Percentiles rank a stretch among this genome's conserved stretches.
Conservation (phyloP, 2,329 filamentous ascomycete species). For the Huntiella decipiens region DNA sequence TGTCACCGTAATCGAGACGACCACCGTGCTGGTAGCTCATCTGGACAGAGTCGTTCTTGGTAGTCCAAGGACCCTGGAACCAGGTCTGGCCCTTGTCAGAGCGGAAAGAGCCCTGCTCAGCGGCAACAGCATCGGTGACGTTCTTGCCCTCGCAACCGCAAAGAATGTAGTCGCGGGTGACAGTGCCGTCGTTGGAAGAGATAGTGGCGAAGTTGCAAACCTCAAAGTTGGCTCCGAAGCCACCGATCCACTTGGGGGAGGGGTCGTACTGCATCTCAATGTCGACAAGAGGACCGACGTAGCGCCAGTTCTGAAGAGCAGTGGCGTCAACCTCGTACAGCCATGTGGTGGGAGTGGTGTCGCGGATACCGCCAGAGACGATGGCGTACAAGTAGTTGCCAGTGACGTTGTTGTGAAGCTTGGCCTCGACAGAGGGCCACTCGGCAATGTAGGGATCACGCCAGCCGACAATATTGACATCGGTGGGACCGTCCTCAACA, state of each 20-base stretch:
- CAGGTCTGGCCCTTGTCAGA: constrained; percentile 7
- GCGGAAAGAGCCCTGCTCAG: constrained; percentile 3
- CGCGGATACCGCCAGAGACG: constrained; percentile 18
- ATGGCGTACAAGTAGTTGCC: constrained; percentile 21
- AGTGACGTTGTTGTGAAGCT: constrained; percentile 10
- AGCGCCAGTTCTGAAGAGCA: constrained; percentile 13
- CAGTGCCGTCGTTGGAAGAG: neutral
- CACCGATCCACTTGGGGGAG: constrained; percentile 8
- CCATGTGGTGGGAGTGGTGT: constrained; percentile 13
- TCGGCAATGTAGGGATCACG: constrained; percentile 15
- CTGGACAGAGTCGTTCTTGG: constrained; percentile 2
- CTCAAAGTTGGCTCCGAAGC: constrained; percentile 8
- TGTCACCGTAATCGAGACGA: constrained; percentile 13
- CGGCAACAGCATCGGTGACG: neutral
- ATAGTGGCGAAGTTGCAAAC: constrained; percentile 9
- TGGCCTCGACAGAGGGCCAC: constrained; percentile 13
- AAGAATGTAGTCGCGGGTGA: constrained; percentile 5
- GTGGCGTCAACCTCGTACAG: constrained; percentile 13
- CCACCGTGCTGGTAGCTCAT: constrained; percentile 6
- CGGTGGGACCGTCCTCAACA: constrained; percentile 12
- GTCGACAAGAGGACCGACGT: constrained; percentile 11
- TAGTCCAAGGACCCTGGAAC: constrained; percentile 1
- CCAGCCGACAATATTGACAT: constrained; percentile 14
- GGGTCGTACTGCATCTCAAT: constrained; percentile 6
- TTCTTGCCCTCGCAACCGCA: constrained; percentile 8